phyloP scores from a whole-genome alignment of 495 filamentous ascomycete genomes.

The Achaetomiella virescens region DNA sequence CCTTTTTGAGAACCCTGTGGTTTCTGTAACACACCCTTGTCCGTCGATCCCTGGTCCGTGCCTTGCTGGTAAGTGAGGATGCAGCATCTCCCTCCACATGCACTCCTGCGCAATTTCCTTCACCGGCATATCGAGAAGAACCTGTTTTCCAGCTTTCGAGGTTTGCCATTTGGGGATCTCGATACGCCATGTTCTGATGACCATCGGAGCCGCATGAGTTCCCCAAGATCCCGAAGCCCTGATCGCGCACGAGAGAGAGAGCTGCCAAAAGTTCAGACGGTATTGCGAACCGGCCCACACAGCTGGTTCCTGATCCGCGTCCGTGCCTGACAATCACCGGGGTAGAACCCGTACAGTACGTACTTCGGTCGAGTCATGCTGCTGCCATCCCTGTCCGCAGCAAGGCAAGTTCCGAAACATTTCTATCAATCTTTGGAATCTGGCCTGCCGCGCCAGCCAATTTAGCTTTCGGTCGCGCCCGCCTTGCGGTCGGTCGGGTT shows the following conservation, averaged over 20 bases:
- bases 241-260: slow-evolving; percentile 7
- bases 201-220: slow-evolving; percentile 1
- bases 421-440: background rate
- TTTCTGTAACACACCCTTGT: slow-evolving; percentile 31
- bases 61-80: slow-evolving; percentile 2
- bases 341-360: no score
- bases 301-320: slow-evolving; percentile 12
- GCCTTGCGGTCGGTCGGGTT: no score
- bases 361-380: background rate
- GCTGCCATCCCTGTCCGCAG: background rate
- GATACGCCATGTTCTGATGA: background rate
- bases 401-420: slow-evolving; percentile 17
- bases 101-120: slow-evolving; percentile 25
- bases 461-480: no score
- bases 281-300: background rate
- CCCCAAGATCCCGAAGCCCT: background rate
- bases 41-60: slow-evolving; percentile 25
- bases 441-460: background rate
- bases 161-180: slow-evolving; percentile 2
- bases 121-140: slow-evolving; percentile 18
- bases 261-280: background rate
- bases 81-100: background rate
- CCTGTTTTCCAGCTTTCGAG: slow-evolving; percentile 16
- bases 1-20: slow-evolving; percentile 19
- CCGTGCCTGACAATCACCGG: slow-evolving; percentile 13